Evolutionary conservation across 1,139 yeast species (phyloP).

Genomic region (Entelexis paramagnoliae): DNA sequence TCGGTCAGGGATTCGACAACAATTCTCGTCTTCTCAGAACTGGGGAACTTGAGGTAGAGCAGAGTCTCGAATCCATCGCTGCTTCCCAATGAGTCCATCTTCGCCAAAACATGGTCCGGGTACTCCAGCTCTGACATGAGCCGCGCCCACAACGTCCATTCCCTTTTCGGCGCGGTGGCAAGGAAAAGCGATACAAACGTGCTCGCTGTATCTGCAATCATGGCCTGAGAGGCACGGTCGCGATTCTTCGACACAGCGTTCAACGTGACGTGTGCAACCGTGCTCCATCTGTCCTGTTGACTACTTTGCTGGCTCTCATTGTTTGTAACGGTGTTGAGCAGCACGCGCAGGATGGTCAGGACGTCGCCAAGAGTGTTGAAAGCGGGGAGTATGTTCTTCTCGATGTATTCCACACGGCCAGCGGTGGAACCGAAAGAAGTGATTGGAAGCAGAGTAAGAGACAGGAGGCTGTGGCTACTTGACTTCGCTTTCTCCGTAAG

Average conservation of each 20-base stretch:
- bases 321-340: slow-evolving; percentile 8
- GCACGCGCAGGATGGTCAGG: slow-evolving; percentile 5
- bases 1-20: slow-evolving; percentile 4
- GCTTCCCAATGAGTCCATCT: not conserved
- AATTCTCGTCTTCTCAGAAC: slow-evolving; percentile 7
- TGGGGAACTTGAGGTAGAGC: not conserved
- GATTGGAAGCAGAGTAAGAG: slow-evolving; percentile 15
- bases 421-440: slow-evolving; percentile 1
- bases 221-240: not conserved
- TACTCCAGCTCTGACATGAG: not conserved
- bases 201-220: not conserved
- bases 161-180: not conserved
- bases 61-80: not conserved
- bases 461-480: slow-evolving; percentile 8
- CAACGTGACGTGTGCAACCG: not conserved
- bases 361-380: not conserved
- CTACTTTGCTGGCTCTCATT: slow-evolving; percentile 5
- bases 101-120: not conserved
- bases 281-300: slow-evolving; percentile 1
- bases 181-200: not conserved
- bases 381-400: slow-evolving; percentile 3
- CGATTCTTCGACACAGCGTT: not conserved
- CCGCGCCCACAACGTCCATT: not conserved
- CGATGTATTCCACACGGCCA: slow-evolving; percentile 8
- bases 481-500: slow-evolving; percentile 9